phyloP scores from a whole-genome alignment of 2,329 filamentous ascomycete genomes.

The Sporothrix variecibatus region DNA sequence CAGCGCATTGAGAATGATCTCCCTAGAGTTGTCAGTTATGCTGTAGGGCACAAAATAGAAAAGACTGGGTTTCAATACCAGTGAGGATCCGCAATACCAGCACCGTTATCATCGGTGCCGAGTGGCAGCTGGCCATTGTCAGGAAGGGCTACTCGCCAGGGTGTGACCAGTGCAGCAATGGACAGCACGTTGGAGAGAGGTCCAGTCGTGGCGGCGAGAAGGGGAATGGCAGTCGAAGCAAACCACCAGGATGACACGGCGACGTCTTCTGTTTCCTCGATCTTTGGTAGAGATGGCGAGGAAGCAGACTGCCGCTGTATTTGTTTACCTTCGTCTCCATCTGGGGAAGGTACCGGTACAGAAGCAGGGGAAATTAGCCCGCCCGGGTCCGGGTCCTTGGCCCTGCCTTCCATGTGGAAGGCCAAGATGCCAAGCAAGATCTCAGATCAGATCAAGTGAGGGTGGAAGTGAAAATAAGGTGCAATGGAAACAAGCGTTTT shows the following conservation, averaged over 20 bases:
- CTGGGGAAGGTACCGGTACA: neutral
- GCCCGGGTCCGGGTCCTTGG: neutral
- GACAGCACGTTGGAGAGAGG: conserved; percentile 71
- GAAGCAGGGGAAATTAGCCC: neutral
- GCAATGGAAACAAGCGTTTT: neutral
- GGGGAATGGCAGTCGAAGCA: conserved; percentile 49
- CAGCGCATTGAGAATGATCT: conserved; percentile 62
- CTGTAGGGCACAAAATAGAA: no score
- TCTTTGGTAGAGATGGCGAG: neutral
- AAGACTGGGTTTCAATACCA: conserved; percentile 41
- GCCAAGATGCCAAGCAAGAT: conserved; percentile 2
- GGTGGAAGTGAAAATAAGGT: neutral
- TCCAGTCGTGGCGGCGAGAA: conserved; percentile 68
- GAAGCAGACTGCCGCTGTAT: neutral
- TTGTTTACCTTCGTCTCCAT: neutral
- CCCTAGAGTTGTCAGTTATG: conserved; percentile 37
- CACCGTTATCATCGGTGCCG: conserved; percentile 52
- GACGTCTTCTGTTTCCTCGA: conserved; percentile 31
- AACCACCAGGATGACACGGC: conserved; percentile 40
- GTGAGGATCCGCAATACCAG: conserved; percentile 58
- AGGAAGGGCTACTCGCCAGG: conserved; percentile 58
- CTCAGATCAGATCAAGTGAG: neutral
- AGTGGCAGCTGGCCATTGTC: conserved; percentile 47
- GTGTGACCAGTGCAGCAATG: conserved; percentile 65
- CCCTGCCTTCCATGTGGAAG: neutral